Percentiles rank a stretch among this genome's conserved stretches.
Conservation (phyloP, 208 protist genomes). For the Trypanosoma cruzi region DNA sequence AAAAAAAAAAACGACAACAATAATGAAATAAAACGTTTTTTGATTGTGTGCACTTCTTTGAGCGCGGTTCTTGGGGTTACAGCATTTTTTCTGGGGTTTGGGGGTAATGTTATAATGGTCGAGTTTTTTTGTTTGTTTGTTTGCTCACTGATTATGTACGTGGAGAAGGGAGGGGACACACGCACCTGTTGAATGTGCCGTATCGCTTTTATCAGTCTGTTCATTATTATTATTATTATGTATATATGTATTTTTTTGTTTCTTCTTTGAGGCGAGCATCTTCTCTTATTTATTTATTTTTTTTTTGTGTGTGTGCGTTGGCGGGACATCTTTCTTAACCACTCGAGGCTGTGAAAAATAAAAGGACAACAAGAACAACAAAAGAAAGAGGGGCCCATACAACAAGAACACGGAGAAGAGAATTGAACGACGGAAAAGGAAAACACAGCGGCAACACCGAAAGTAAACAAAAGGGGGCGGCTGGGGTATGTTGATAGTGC, state of each 20-base stretch:
- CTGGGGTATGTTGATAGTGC: background rate
- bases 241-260: background rate
- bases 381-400: background rate
- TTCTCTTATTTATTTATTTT: background rate
- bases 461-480: background rate
- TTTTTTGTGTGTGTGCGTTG: background rate
- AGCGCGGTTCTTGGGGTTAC: background rate
- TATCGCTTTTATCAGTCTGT: background rate
- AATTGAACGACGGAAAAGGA: background rate
- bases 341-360: background rate
- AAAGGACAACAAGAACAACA: no score
- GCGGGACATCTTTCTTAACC: background rate
- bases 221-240: background rate
- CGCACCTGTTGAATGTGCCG: background rate
- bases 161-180: background rate
- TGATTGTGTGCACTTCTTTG: background rate
- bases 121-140: conserved; percentile 5
- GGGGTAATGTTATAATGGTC: no score
- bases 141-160: background rate
- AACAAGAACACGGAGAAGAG: background rate
- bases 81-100: no score
- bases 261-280: background rate
- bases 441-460: background rate
- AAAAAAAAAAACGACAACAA: background rate
- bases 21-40: background rate